phyloP scores from a whole-genome alignment of 2,329 filamentous ascomycete genomes.

The Beauveria sp. region DNA sequence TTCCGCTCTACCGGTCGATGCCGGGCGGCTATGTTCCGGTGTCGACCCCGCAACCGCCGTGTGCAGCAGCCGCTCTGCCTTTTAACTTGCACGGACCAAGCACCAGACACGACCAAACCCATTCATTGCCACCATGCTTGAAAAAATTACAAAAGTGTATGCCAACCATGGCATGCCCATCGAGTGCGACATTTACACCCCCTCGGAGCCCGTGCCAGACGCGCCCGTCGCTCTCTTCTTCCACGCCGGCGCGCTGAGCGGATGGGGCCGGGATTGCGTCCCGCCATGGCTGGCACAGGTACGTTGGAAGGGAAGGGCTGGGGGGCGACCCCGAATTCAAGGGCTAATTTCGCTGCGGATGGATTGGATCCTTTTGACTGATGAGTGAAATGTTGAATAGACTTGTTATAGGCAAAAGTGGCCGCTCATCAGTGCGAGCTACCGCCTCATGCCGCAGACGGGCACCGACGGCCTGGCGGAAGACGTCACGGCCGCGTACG shows the following conservation, averaged over 20 bases:
- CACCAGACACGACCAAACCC: background rate
- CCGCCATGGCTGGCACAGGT: conserved; percentile 31
- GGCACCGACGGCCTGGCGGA: conserved; percentile 21
- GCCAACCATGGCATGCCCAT: conserved; percentile 26
- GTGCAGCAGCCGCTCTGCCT: no score
- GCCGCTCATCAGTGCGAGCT: conserved; percentile 28
- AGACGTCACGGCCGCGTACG: conserved; percentile 25
- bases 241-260: conserved; percentile 27
- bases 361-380: no score
- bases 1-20: no score
- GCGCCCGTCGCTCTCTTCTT: conserved; percentile 29
- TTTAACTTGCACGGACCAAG: no score
- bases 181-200: conserved; percentile 28
- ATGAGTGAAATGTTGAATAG: conserved; percentile 13
- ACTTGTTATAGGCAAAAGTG: conserved; percentile 24
- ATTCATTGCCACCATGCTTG: conserved; percentile 16
- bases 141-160: conserved; percentile 21
- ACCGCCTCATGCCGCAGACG: conserved; percentile 28
- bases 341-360: no score
- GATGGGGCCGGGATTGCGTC: conserved; percentile 24
- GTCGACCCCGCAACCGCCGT: no score
- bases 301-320: background rate
- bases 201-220: conserved; percentile 16
- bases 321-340: background rate
- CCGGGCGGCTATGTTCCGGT: no score